These are phyloP conservation scores for Sanguinoderma infundibulare DNA, from an alignment of 1,284 basidiomycete species.

Conservation along the genomic window DNA sequence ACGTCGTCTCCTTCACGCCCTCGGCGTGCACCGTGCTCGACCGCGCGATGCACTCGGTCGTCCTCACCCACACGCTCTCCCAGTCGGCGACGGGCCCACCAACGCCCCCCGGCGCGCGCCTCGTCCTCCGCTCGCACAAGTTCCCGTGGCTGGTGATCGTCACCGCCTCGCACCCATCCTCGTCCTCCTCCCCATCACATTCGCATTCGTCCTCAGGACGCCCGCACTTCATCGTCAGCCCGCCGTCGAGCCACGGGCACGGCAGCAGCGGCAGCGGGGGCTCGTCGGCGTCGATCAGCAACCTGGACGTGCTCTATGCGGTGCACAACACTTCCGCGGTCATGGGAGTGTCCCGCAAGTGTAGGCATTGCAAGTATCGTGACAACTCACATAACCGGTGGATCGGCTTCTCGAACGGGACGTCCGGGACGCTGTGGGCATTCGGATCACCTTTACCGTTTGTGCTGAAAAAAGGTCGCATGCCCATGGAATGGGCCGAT, in stretches of 20 bases:
- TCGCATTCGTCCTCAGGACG: slow-evolving; percentile 26
- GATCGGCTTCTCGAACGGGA: neutral
- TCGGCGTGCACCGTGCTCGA: slow-evolving; percentile 62
- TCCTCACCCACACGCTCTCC: slow-evolving; percentile 59
- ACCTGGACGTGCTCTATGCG: slow-evolving; percentile 65
- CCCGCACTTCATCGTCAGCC: slow-evolving; percentile 38
- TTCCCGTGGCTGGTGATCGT: slow-evolving; percentile 68
- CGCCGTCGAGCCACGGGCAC: slow-evolving; percentile 32
- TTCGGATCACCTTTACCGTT: neutral
- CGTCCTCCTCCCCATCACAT: no score
- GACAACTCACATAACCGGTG: neutral
- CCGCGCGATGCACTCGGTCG: slow-evolving; percentile 53
- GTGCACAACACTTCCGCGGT: slow-evolving; percentile 58
- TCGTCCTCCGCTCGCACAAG: slow-evolving; percentile 59
- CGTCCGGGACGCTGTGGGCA: neutral
- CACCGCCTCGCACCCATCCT: slow-evolving; percentile 22
- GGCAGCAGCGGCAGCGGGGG: slow-evolving; percentile 31
- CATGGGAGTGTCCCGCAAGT: neutral
- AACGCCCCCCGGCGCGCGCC: slow-evolving; percentile 46
- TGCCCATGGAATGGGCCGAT: no score
- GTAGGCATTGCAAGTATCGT: neutral
- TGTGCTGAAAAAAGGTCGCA: no score
- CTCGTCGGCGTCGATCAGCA: slow-evolving; percentile 50
- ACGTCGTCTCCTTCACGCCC: slow-evolving; percentile 62
- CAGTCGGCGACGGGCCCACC: slow-evolving; percentile 70